Conservation (phyloP, 495 filamentous ascomycete species). For the Penicillium samsonianum region DNA sequence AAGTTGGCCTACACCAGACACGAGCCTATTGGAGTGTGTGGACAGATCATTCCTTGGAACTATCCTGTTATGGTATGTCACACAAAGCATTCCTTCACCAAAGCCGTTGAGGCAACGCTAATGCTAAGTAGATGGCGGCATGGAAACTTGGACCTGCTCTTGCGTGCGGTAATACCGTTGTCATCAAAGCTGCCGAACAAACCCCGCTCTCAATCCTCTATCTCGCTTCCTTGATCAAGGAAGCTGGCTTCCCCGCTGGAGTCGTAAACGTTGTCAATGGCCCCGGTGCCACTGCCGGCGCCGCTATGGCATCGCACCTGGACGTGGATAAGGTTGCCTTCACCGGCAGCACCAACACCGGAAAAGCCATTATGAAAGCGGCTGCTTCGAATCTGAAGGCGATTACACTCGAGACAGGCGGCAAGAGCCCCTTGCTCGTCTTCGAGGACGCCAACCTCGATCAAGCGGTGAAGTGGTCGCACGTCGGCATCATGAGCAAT, state of each 20-base stretch:
- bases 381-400: slow-evolving; percentile 56
- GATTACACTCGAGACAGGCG: slow-evolving; percentile 75
- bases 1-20: slow-evolving; percentile 83
- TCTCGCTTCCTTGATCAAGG: slow-evolving; percentile 72
- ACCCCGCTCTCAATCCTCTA: slow-evolving; percentile 82
- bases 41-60: slow-evolving; percentile 86
- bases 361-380: slow-evolving; percentile 84
- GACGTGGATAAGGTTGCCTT: slow-evolving; percentile 87
- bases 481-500: slow-evolving; percentile 69
- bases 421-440: slow-evolving; percentile 80
- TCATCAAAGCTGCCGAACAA: slow-evolving; percentile 90
- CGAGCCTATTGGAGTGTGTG: slow-evolving; percentile 80
- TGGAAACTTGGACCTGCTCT: slow-evolving; percentile 73
- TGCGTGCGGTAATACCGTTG: slow-evolving; percentile 70
- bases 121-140: slow-evolving; percentile 64
- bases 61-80: slow-evolving; percentile 55
- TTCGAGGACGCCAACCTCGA: slow-evolving; percentile 87
- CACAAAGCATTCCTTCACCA: neutral
- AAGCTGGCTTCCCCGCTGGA: slow-evolving; percentile 88
- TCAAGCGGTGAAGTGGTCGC: slow-evolving; percentile 82
- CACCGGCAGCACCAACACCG: slow-evolving; percentile 80
- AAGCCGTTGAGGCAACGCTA: neutral
- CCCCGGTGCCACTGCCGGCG: slow-evolving; percentile 70
- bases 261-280: slow-evolving; percentile 89
- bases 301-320: slow-evolving; percentile 72